Conservation (phyloP, 768 basidiomycete genomes). For the Tricholoma hemisulphureum region DNA sequence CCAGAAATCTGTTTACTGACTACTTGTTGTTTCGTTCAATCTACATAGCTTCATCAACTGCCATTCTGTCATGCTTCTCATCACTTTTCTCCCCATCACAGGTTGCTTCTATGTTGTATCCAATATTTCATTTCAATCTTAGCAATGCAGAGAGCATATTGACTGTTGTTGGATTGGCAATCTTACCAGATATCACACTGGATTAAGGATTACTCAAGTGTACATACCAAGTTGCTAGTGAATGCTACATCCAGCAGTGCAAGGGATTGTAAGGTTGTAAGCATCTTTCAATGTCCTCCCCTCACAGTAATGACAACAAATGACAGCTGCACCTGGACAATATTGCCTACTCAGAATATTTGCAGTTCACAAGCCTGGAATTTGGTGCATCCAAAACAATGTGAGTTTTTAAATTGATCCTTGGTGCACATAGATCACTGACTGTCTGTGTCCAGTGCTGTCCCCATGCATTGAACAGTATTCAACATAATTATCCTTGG, state of each 20-base stretch:
- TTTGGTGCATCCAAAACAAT: neutral
- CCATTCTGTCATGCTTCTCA: too few species aligned
- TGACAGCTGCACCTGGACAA: neutral
- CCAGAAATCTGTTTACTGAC: too few species aligned
- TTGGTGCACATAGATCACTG: neutral
- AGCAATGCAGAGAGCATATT: too few species aligned
- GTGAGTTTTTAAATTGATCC: neutral
- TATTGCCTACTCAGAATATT: neutral
- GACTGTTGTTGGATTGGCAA: too few species aligned
- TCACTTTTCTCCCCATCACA: too few species aligned
- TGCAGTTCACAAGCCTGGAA: neutral
- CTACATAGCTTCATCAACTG: too few species aligned
- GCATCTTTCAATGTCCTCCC: neutral
- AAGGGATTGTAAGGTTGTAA: neutral
- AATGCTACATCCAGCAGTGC: neutral
- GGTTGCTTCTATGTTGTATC: too few species aligned
- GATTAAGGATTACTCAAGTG: too few species aligned
- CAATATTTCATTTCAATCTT: too few species aligned
- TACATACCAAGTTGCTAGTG: too few species aligned
- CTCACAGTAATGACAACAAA: neutral
- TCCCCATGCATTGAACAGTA: constrained; percentile 7
- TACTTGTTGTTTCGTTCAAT: too few species aligned
- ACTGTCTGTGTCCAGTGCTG: neutral
- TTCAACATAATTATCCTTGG: constrained; percentile 17
- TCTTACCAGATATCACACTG: too few species aligned